Conservation (phyloP, 2,329 filamentous ascomycete species). For the Verticillium alfalfae region DNA sequence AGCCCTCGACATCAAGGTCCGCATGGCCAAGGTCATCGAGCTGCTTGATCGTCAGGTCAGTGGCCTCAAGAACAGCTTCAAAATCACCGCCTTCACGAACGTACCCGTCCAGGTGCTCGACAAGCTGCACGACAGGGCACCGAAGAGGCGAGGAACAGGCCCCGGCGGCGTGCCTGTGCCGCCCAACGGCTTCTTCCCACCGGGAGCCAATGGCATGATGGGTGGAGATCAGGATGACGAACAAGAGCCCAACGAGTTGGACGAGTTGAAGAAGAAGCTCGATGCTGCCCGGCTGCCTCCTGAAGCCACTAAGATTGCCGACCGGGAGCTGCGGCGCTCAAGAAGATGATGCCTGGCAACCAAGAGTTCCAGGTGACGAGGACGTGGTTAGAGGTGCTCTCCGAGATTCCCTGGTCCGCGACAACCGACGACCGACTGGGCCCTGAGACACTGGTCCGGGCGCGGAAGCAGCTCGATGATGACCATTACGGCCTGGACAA, state of each 20-base stretch:
- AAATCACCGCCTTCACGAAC: slow-evolving; percentile 72
- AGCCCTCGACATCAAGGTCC: slow-evolving; percentile 70
- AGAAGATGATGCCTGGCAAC: slow-evolving; percentile 94
- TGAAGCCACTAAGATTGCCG: slow-evolving; percentile 85
- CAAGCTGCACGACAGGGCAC: slow-evolving; percentile 32
- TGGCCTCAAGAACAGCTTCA: slow-evolving; percentile 80
- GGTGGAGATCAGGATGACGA: slow-evolving; percentile 56
- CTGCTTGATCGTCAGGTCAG: slow-evolving; percentile 77
- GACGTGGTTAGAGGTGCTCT: slow-evolving; percentile 88
- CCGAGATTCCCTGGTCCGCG: slow-evolving; percentile 89
- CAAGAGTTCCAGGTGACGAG: slow-evolving; percentile 92
- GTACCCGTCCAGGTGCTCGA: slow-evolving; percentile 58
- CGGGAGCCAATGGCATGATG: slow-evolving; percentile 16
- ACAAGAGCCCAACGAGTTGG: slow-evolving; percentile 82
- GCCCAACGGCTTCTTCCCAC: slow-evolving; percentile 11
- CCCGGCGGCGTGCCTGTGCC: slow-evolving; percentile 10
- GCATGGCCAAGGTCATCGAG: slow-evolving; percentile 77
- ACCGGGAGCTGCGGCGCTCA: slow-evolving; percentile 82
- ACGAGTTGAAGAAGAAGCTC: slow-evolving; percentile 85
- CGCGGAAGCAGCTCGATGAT: slow-evolving; percentile 85
- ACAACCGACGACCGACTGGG: slow-evolving; percentile 83
- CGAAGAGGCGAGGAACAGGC: neutral
- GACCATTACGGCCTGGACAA: slow-evolving; percentile 96
- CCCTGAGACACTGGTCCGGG: slow-evolving; percentile 68
- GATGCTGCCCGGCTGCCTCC: slow-evolving; percentile 74